phyloP scores from a whole-genome alignment of 768 basidiomycete species.

The Tylopilus cervinicoccineus region DNA sequence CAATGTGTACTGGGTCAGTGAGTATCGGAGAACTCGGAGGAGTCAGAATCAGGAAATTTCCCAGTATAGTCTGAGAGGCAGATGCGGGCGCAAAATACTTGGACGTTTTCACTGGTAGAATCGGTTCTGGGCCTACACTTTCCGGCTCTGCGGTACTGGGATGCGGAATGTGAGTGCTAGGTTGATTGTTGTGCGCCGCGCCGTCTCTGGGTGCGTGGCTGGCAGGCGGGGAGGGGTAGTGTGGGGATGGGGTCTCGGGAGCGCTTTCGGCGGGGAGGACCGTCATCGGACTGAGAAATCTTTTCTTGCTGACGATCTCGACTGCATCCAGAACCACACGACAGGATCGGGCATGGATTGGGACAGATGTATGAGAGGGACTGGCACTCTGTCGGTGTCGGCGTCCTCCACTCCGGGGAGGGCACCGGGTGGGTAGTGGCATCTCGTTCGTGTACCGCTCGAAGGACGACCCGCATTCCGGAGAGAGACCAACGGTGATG shows the following conservation, averaged over 20 bases:
- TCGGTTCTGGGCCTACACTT: not conserved
- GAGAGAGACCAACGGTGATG: not conserved
- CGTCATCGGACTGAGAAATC: too few relatives aligned
- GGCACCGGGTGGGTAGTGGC: not conserved
- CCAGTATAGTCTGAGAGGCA: not conserved
- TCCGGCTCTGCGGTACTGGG: not conserved
- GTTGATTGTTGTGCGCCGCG: too few relatives aligned
- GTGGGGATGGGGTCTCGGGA: not conserved
- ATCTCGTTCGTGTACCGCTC: not conserved
- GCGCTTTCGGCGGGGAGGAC: not conserved
- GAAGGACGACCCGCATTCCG: not conserved
- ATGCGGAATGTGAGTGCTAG: not conserved
- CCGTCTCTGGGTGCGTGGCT: not conserved
- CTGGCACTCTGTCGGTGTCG: not conserved
- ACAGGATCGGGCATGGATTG: not conserved
- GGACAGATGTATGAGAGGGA: not conserved
- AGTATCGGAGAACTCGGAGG: constrained; percentile 4
- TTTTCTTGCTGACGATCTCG: constrained; percentile 13
- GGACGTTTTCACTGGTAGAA: constrained; percentile 8
- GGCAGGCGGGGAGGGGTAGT: constrained; percentile 7
- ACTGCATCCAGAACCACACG: constrained; percentile 17
- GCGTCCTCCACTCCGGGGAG: not conserved
- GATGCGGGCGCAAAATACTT: constrained; percentile 15
- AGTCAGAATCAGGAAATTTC: not conserved
- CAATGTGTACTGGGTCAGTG: constrained; percentile 2